Evolutionary conservation across 257 asterid genomes (phyloP).

Genomic region (Nicotiana obtusifolia): DNA sequence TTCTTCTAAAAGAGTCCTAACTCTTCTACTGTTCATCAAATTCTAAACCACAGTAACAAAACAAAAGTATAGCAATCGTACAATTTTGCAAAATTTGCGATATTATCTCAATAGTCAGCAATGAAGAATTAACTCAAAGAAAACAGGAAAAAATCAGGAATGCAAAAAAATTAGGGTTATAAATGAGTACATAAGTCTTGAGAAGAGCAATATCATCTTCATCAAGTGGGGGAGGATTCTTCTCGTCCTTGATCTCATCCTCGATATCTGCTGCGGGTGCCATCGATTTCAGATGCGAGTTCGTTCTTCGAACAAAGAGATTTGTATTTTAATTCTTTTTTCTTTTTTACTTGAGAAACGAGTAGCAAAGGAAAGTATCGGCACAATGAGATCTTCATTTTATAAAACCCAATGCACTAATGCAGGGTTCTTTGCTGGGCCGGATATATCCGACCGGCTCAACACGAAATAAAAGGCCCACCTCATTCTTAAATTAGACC

Average conservation of each 20-base stretch:
- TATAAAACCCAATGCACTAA: background rate
- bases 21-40: background rate
- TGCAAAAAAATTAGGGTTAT: slow-evolving; percentile 28
- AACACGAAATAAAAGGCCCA: background rate
- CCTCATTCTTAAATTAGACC: background rate
- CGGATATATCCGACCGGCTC: background rate
- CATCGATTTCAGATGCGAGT: slow-evolving; percentile 13
- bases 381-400: background rate
- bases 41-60: background rate
- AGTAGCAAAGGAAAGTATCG: background rate
- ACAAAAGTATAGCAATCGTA: background rate
- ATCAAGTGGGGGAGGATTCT: slow-evolving; percentile 83
- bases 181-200: slow-evolving; percentile 55
- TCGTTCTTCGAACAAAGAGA: background rate
- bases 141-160: background rate
- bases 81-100: background rate
- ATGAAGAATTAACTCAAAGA: background rate
- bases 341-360: background rate
- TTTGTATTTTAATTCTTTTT: background rate
- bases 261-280: slow-evolving; percentile 46
- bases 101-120: background rate
- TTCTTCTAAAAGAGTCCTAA: no score
- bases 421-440: background rate
- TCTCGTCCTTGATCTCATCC: slow-evolving; percentile 90
- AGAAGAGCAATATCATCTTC: slow-evolving; percentile 95